phyloP scores from a whole-genome alignment of 140 eudicot species.

The Anethum foeniculum region DNA sequence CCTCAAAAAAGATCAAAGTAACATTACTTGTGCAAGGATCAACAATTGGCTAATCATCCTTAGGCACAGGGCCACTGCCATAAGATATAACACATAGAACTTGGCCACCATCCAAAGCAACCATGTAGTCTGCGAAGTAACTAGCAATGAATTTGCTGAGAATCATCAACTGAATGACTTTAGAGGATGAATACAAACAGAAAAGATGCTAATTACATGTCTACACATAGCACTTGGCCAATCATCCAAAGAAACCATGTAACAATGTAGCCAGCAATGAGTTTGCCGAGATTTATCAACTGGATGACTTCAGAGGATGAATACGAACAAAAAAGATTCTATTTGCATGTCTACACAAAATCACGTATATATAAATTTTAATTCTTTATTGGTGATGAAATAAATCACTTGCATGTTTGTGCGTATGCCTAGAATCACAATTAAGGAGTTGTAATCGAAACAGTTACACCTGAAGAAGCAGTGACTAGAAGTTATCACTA shows the following conservation, averaged over 20 bases:
- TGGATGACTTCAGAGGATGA: no score
- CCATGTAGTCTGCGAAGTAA: neutral
- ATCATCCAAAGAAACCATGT: neutral
- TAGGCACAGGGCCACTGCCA: neutral
- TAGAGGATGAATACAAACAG: neutral
- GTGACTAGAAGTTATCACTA: neutral
- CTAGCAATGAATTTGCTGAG: no score
- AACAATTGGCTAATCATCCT: neutral
- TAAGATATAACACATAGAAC: neutral
- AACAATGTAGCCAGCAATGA: neutral
- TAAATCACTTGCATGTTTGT: neutral
- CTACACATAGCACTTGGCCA: neutral
- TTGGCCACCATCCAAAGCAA: neutral
- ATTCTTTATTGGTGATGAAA: neutral
- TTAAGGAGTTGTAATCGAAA: neutral
- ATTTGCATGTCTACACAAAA: neutral
- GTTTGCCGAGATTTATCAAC: no score
- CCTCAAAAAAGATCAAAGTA: neutral
- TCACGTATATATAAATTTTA: neutral
- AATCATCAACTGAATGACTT: neutral
- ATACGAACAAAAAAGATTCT: neutral
- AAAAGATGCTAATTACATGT: neutral
- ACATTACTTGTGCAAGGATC: neutral
- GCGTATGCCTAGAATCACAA: neutral
- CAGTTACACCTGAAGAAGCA: slow-evolving; percentile 9